Base-by-base conservation (phyloP, 257 asterid genomes). In the Nicotiana sylvestris region DNA sequence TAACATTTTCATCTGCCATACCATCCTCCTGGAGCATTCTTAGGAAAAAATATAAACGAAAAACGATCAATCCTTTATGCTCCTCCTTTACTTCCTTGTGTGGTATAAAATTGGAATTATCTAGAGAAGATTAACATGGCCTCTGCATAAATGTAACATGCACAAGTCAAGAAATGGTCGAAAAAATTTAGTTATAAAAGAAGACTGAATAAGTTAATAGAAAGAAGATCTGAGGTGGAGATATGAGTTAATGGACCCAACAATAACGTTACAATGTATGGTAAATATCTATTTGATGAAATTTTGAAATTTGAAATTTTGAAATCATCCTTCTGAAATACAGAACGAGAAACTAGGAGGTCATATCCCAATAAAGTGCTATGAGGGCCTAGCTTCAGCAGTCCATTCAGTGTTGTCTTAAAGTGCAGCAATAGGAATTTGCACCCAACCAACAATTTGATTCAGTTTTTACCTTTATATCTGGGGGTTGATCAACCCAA, bases 401-500 rank as follows among this genome's bases (percentile, higher is more conserved):
- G 35, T 43, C 57, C 58, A 70, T 70, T 43, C 1, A 70, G n/a
- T 70, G n/a, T 67, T 30, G 15, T 64, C 15, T 29, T 15, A 39
- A 69, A 11, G 57, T 39, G 30, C 0, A 0, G 3, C 33, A 21
- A 70, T 70, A 43, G 35, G 57, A 56, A 9, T 46, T 13, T 51
- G 16, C 62, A 49, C 6, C 16, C 43, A 7, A 74, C 62, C 0
- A 74, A 74, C 8, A 74, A 74, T 13, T 74, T 51, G 39, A 46
- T 8, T 7, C 15, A 0, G 5, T 5, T 68, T 10, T 86, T 55
- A 94, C 99, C 96, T 93, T 87, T 78, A 96, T 88, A 78, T 82
- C 72, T 16, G 98, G 91, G 68, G 95, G 90, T 83, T 85, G 88
- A 74, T 93, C 93, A 27, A 69, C 83, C 98, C 97, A 96, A 33